Conservation (phyloP, 108 stramenopile species). For the Asterionellopsis glacialis region DNA sequence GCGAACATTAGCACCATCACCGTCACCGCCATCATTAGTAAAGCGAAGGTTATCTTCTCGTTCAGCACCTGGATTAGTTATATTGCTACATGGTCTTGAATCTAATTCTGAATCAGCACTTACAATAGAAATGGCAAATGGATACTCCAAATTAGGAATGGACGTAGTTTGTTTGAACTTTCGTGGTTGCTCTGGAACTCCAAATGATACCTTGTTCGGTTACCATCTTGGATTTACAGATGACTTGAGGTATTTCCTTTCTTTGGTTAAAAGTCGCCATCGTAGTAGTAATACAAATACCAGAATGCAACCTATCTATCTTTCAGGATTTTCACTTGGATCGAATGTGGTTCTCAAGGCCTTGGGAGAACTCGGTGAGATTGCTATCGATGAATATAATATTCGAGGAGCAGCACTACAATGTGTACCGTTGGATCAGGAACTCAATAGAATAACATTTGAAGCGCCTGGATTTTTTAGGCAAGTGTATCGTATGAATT, state of each 20-base stretch:
- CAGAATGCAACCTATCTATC: constrained; percentile 37
- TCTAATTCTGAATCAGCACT: constrained; percentile 57
- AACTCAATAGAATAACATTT: constrained; percentile 33
- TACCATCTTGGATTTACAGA: constrained; percentile 92
- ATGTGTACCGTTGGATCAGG: constrained; percentile 80
- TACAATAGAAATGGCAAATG: constrained; percentile 47
- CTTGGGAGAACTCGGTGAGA: constrained; percentile 69
- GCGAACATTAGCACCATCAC: too few relatives aligned
- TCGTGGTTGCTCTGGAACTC: constrained; percentile 76
- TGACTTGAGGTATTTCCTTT: constrained; percentile 65
- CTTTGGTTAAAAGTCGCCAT: constrained; percentile 24
- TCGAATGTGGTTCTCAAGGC: constrained; percentile 84
- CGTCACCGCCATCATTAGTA: too few relatives aligned
- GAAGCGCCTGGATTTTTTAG: constrained; percentile 62
- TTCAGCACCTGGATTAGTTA: constrained; percentile 16
- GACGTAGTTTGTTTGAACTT: constrained; percentile 80
- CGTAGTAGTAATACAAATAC: constrained; percentile 12
- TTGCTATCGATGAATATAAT: constrained; percentile 33
- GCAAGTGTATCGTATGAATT: constrained; percentile 39
- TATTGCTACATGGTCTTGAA: constrained; percentile 75
- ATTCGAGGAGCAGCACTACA: constrained; percentile 78
- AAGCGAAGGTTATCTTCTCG: too few relatives aligned
- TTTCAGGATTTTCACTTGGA: constrained; percentile 87
- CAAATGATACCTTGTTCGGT: constrained; percentile 45
- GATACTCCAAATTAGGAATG: constrained; percentile 41